These are phyloP conservation scores for Solanum tarijense DNA, from an alignment of 257 asterid species.

Conservation along the genomic window DNA sequence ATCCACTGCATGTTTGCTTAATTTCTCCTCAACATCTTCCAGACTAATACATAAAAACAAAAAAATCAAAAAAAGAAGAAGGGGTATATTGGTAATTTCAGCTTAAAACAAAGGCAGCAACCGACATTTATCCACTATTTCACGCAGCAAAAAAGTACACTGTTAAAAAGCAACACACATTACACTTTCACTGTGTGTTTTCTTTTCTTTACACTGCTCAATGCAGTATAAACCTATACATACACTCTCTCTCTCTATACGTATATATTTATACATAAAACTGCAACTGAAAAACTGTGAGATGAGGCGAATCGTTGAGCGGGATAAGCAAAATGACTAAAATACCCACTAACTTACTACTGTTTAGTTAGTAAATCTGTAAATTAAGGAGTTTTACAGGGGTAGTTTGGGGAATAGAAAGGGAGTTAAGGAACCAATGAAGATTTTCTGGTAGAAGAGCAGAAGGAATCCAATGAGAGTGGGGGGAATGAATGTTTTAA, in stretches of 20 bases:
- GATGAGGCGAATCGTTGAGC: not conserved
- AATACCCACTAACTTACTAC: not conserved
- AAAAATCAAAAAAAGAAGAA: not conserved
- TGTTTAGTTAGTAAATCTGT: not conserved
- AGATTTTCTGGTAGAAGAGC: not conserved
- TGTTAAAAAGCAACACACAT: not conserved
- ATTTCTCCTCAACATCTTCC: slow-evolving; percentile 43
- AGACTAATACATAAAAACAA: slow-evolving; percentile 28
- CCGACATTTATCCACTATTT: slow-evolving; percentile 26
- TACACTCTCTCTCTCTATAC: not conserved
- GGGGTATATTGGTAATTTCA: slow-evolving; percentile 15
- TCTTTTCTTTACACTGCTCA: slow-evolving; percentile 16
- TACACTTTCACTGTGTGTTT: slow-evolving; percentile 1
- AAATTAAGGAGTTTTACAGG: not conserved
- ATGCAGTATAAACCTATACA: slow-evolving; percentile 5
- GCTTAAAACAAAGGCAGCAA: slow-evolving; percentile 15
- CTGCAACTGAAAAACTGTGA: not conserved
- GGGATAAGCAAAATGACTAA: slow-evolving; percentile 8
- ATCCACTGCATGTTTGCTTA: slow-evolving; percentile 67
- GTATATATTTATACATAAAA: slow-evolving; percentile 10
- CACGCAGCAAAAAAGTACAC: slow-evolving; percentile 13
- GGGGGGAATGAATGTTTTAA: slow-evolving; percentile 6
- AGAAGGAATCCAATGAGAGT: slow-evolving; percentile 36
- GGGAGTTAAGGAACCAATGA: slow-evolving; percentile 2
- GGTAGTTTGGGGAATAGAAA: slow-evolving; percentile 15